A percentile compares a stretch with the other conserved stretches of the same genome.
These are phyloP conservation scores for Isabelozyma heimii DNA, from an alignment of 805 yeast genomes.

Conservation along the genomic window DNA sequence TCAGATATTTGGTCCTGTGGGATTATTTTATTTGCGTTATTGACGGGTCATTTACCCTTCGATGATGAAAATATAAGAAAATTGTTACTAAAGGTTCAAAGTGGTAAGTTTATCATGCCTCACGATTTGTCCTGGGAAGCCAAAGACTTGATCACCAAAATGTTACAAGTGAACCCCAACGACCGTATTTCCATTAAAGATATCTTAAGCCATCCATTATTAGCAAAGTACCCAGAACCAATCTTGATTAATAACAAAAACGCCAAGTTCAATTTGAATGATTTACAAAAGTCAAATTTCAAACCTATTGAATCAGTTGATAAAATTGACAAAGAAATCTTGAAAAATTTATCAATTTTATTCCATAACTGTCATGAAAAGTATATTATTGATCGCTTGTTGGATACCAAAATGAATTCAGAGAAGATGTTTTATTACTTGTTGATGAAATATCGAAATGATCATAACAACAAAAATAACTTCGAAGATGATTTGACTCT, in stretches of 20 bases:
- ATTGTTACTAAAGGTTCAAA: constrained; percentile 69
- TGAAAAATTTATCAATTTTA: constrained; percentile 52
- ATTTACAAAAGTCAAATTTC: constrained; percentile 45
- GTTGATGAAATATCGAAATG: constrained; percentile 42
- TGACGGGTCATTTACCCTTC: constrained; percentile 80
- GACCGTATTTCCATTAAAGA: constrained; percentile 67
- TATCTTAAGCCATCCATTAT: constrained; percentile 58
- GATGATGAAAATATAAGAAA: constrained; percentile 79
- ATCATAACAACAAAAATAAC: constrained; percentile 51
- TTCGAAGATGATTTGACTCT: constrained; percentile 19
- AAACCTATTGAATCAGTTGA: constrained; percentile 46
- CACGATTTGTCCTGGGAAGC: constrained; percentile 61
- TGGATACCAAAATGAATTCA: constrained; percentile 38
- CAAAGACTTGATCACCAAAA: constrained; percentile 58
- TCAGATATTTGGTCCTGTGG: constrained; percentile 91
- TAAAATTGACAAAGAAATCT: constrained; percentile 51
- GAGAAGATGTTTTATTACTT: constrained; percentile 47
- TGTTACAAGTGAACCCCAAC: constrained; percentile 69
- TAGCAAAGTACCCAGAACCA: constrained; percentile 52
- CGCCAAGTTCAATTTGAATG: constrained; percentile 42
- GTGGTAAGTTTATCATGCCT: constrained; percentile 75
- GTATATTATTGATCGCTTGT: constrained; percentile 36
- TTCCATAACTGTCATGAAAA: constrained; percentile 54
- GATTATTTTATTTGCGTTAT: constrained; percentile 71
- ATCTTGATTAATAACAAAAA: constrained; percentile 53